phyloP scores from a whole-genome alignment of 495 filamentous ascomycete species.

The Xylaria sp. region DNA sequence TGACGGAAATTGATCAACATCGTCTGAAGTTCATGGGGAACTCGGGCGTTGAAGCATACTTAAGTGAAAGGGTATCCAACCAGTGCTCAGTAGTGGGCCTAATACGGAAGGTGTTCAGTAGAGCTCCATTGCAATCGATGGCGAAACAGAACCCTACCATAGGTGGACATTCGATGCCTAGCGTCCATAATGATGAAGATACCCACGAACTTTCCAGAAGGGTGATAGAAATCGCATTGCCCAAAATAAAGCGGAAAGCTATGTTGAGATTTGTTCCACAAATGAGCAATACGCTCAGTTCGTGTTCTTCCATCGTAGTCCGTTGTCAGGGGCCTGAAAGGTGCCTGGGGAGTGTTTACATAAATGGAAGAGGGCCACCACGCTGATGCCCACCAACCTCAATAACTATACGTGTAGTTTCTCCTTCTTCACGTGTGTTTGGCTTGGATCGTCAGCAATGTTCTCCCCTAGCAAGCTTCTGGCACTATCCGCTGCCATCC shows the following conservation, averaged over 20 bases:
- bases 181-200: background rate
- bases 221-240: background rate
- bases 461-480: slow-evolving; percentile 23
- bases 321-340: background rate
- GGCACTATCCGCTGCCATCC: slow-evolving; percentile 16
- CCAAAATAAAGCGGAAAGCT: background rate
- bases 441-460: slow-evolving; percentile 1
- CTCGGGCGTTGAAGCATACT: background rate
- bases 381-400: background rate
- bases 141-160: background rate
- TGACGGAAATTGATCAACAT: background rate
- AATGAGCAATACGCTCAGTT: slow-evolving; percentile 3
- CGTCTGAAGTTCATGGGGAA: background rate
- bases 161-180: slow-evolving; percentile 9
- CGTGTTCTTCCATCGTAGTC: background rate
- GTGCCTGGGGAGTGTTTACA: background rate
- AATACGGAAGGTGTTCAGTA: background rate
- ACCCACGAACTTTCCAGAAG: background rate
- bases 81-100: background rate
- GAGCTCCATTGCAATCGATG: background rate
- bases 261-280: slow-evolving; percentile 21
- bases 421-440: background rate
- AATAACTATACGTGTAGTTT: background rate
- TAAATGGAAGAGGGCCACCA: background rate
- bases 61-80: background rate